Evolutionary conservation across 805 yeast species (phyloP), one percentile per base, ranked within the genome.

Genomic region (Starmerella vaccinii): DNA sequence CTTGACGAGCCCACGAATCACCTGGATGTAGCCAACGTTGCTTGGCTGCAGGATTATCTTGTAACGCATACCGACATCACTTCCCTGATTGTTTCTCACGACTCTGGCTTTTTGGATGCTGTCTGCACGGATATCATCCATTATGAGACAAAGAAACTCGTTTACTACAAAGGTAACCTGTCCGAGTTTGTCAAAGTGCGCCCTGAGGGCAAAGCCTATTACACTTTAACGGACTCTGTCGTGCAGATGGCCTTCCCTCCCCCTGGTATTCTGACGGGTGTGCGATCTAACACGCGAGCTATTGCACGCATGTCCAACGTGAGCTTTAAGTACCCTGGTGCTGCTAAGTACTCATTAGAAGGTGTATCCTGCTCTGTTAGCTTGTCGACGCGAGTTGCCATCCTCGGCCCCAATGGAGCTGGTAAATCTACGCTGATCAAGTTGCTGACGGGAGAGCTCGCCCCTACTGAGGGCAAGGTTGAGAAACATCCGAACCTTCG

Each of bases 1-100:
- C 76, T 90, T 64, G 98, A 90, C 71, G 98, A 90, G 78, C 98
- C 98, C 68, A 90, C 98, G 58, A 90, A 90, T 72, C 98, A 90
- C 73, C 79, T 90, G 77, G 98, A 92, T 73, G 96, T 87, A 46
- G 73, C 78, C 40, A 90, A 90, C 62, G 97, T 92, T 53, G 78
- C 82, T 65, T 90, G 98, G 98, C 75, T 90, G 59, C 82, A 87
- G 70, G 88, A 90, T 54, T 92, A 92, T 64, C 75, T 92, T 21
- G 73, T 79, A 34, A 80, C 77, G 49, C 87, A 92, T 68, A 77
- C 84, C 18, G 83, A 87, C 50, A 89, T 92, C 66, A 90, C 98
- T 48, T 86, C 96, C 16, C 74, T 90, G 66, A 90, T 90, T 64
- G 97, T 90, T 59, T 89, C 97, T 47, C 98, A 90, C 76, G 98